Conservation (phyloP, 305 asterid genomes). For the Fraxinus paxiana region DNA sequence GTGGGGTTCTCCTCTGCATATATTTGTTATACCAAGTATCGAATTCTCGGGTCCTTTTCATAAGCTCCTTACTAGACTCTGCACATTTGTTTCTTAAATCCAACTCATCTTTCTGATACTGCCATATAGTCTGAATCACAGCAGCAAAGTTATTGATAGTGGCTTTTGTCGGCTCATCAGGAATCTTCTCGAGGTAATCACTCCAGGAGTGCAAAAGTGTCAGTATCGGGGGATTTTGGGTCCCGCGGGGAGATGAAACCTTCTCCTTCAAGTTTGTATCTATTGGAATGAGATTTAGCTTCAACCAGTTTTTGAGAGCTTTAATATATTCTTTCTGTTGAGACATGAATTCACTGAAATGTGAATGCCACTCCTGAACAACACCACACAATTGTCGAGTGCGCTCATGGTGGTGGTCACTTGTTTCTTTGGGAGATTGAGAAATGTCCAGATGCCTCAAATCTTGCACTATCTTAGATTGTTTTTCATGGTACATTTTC, state of each 20-base stretch:
- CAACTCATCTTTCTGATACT: conserved; percentile 80
- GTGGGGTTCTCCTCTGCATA: conserved; percentile 59
- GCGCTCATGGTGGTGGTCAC: conserved; percentile 67
- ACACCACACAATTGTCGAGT: conserved; percentile 76
- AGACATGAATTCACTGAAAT: conserved; percentile 42
- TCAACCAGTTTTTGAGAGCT: conserved; percentile 72
- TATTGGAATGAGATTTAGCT: conserved; percentile 72
- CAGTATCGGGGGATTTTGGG: conserved; percentile 64
- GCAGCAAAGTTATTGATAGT: conserved; percentile 74
- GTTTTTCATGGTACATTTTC: conserved; percentile 59
- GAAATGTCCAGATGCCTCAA: conserved; percentile 54
- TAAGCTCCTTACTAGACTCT: conserved; percentile 65
- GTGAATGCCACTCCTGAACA: conserved; percentile 71
- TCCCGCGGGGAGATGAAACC: conserved; percentile 75
- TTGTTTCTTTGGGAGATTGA: conserved; percentile 77
- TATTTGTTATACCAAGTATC: conserved; percentile 71
- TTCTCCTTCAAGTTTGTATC: conserved; percentile 54
- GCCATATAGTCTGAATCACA: conserved; percentile 55
- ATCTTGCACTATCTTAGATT: conserved; percentile 58
- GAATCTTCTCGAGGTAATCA: conserved; percentile 66
- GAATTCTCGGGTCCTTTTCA: conserved; percentile 57
- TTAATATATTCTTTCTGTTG: conserved; percentile 68
- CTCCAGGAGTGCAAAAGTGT: conserved; percentile 65
- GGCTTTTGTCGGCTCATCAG: conserved; percentile 72
- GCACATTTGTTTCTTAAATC: conserved; percentile 57